Evolutionary conservation across 306 rosid species (phyloP).

Genomic region (Lupinus albus): DNA sequence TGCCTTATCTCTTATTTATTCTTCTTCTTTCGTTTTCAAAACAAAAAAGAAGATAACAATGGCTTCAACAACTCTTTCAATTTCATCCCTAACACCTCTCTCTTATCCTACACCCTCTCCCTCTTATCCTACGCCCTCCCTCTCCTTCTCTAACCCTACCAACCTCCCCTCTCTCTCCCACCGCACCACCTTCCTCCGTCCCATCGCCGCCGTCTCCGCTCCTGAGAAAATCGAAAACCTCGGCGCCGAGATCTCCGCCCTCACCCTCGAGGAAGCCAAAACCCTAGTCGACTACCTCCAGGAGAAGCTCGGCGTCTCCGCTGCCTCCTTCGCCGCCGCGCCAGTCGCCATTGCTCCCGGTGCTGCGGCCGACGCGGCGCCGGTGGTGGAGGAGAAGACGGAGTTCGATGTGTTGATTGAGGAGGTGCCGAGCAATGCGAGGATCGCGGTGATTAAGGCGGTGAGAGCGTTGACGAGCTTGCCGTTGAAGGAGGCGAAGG

Average conservation of each 20-base stretch:
- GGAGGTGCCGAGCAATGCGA: conserved; percentile 67
- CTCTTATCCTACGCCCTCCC: conserved; percentile 43
- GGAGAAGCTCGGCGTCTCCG: conserved; percentile 74
- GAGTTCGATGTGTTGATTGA: conserved; percentile 79
- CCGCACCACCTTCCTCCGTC: conserved; percentile 61
- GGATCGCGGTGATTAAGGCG: conserved; percentile 74
- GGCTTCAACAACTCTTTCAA: conserved; percentile 56
- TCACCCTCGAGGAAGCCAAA: conserved; percentile 71
- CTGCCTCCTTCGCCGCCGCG: conserved; percentile 67
- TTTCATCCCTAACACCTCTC: conserved; percentile 52
- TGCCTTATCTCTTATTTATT: conserved; percentile 43
- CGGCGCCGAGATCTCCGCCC: conserved; percentile 62
- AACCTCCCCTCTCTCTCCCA: conserved; percentile 41
- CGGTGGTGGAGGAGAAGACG: conserved; percentile 75
- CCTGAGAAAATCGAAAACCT: conserved; percentile 69
- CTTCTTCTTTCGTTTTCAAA: background rate
- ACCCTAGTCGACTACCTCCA: conserved; percentile 70
- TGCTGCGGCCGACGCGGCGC: conserved; percentile 39
- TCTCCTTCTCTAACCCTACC: conserved; percentile 34
- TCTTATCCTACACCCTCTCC: conserved; percentile 44
- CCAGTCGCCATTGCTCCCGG: conserved; percentile 50
- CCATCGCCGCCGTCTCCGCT: conserved; percentile 61
- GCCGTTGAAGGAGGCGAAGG: conserved; percentile 81
- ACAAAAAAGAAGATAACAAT: conserved; percentile 35
- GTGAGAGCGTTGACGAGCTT: conserved; percentile 71